Conservation (phyloP, 2,329 filamentous ascomycete species). For the Niveomyces coronatus region DNA sequence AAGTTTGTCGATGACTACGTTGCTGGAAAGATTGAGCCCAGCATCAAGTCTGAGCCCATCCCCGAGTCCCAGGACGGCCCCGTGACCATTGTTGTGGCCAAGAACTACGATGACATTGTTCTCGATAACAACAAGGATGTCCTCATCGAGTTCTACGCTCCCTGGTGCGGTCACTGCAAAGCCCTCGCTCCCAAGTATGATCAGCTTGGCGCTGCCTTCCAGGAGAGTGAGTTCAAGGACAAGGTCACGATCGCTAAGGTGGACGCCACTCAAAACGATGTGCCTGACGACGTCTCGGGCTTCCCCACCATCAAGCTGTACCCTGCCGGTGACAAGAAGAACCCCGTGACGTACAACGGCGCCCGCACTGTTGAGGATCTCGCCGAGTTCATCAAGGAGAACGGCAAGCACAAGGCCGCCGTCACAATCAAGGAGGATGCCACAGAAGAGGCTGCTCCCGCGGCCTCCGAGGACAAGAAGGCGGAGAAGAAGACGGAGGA, state of each 20-base stretch:
- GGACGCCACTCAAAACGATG: constrained; percentile 90
- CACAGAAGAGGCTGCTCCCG: constrained; percentile 43
- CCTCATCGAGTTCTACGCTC: constrained; percentile 95
- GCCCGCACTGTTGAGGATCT: constrained; percentile 86
- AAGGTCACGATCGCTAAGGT: constrained; percentile 94
- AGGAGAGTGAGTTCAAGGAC: constrained; percentile 67
- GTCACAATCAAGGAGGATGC: constrained; percentile 47
- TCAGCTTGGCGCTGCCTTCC: constrained; percentile 70
- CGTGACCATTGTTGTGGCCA: constrained; percentile 81
- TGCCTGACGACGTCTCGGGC: constrained; percentile 90
- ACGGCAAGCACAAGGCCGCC: constrained; percentile 78
- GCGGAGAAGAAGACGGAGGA: constrained; percentile 39
- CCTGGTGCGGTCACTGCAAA: constrained; percentile 99
- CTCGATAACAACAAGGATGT: constrained; percentile 95
- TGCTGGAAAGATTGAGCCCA: constrained; percentile 81
- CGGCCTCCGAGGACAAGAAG: constrained; percentile 40
- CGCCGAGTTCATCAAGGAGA: constrained; percentile 85
- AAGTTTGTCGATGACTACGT: constrained; percentile 80
- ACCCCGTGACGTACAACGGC: constrained; percentile 78
- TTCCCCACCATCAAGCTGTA: constrained; percentile 99
- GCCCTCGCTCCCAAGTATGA: constrained; percentile 94
- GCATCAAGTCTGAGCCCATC: constrained; percentile 96
- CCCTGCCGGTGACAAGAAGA: constrained; percentile 78
- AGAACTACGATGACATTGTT: constrained; percentile 87
- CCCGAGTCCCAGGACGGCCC: constrained; percentile 87